phyloP scores from a whole-genome alignment of 352 stramenopile genomes.

The Globisporangium viniferum region DNA sequence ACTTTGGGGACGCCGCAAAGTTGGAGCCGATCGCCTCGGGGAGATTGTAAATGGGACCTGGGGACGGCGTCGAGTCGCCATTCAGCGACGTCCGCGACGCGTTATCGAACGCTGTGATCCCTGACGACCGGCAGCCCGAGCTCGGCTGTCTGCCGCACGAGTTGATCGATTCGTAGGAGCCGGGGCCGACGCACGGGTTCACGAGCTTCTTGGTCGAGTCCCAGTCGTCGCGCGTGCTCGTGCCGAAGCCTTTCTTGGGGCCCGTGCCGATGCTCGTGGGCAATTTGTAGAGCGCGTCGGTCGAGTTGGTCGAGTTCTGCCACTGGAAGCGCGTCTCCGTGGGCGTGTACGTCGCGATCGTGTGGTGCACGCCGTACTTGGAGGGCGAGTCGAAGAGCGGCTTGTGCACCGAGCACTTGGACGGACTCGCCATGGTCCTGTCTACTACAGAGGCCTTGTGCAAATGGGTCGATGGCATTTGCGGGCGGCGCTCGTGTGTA shows the following conservation, averaged over 20 bases:
- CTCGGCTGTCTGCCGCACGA: slow-evolving; percentile 64
- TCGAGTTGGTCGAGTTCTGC: slow-evolving; percentile 49
- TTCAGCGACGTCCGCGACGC: slow-evolving; percentile 39
- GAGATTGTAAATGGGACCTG: slow-evolving; percentile 76
- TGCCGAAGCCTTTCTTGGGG: slow-evolving; percentile 72
- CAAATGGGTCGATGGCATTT: no score
- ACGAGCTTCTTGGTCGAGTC: slow-evolving; percentile 55
- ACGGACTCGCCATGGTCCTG: slow-evolving; percentile 15
- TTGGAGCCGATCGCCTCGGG: slow-evolving; percentile 38
- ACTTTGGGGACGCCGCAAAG: slow-evolving; percentile 39
- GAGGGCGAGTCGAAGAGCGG: slow-evolving; percentile 74
- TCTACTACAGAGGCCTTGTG: no score
- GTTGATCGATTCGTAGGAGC: slow-evolving; percentile 54
- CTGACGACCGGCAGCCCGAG: slow-evolving; percentile 46
- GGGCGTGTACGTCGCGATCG: slow-evolving; percentile 56
- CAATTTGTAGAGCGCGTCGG: slow-evolving; percentile 72
- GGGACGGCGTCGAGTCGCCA: slow-evolving; percentile 60
- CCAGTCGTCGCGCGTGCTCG: slow-evolving; percentile 77
- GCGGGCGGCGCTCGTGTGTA: no score
- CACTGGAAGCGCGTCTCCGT: slow-evolving; percentile 75
- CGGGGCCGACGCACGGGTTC: slow-evolving; percentile 62
- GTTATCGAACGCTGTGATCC: slow-evolving; percentile 63
- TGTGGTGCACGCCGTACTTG: slow-evolving; percentile 69
- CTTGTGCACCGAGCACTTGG: slow-evolving; percentile 27
- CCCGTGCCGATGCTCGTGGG: slow-evolving; percentile 54